Conservation (phyloP, 1,284 basidiomycete genomes). For the Cystobasidium slooffiae region DNA sequence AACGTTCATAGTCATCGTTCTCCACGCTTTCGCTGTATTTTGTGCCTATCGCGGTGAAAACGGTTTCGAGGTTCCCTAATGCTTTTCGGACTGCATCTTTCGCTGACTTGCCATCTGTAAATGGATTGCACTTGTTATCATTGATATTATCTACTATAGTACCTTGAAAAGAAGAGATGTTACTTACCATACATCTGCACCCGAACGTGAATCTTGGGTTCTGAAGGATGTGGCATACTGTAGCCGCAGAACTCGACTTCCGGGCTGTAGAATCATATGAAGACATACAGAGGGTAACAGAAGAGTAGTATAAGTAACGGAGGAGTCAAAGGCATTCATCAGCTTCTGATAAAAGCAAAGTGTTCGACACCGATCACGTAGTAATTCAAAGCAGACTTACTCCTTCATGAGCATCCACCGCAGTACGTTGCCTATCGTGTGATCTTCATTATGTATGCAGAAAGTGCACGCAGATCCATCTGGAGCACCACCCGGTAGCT, state of each 20-base stretch:
- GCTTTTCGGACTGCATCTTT: slow-evolving; percentile 49
- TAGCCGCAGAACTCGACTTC: slow-evolving; percentile 99
- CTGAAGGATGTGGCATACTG: slow-evolving; percentile 93
- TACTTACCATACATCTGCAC: slow-evolving; percentile 97
- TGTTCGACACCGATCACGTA: slow-evolving; percentile 1
- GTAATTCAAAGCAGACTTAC: slow-evolving; percentile 62
- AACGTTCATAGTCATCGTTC: slow-evolving; percentile 47
- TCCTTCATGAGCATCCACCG: slow-evolving; percentile 99
- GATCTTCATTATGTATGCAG: slow-evolving; percentile 89
- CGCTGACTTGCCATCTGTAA: slow-evolving; percentile 51
- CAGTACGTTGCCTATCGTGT: slow-evolving; percentile 91
- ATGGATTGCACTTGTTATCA: background rate
- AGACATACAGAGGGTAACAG: background rate
- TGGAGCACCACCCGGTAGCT: slow-evolving; percentile 71
- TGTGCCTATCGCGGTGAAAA: slow-evolving; percentile 48
- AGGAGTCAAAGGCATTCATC: background rate
- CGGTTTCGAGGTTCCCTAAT: slow-evolving; percentile 50
- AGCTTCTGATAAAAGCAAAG: background rate
- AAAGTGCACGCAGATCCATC: slow-evolving; percentile 90
- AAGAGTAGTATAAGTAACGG: background rate
- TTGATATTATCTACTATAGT: background rate
- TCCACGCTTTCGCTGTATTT: slow-evolving; percentile 50
- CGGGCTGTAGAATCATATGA: slow-evolving; percentile 65
- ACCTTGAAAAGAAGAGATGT: background rate
- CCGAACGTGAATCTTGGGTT: slow-evolving; percentile 91